Base-by-base conservation (phyloP, 306 rosid species). In the Medicago arabica region DNA sequence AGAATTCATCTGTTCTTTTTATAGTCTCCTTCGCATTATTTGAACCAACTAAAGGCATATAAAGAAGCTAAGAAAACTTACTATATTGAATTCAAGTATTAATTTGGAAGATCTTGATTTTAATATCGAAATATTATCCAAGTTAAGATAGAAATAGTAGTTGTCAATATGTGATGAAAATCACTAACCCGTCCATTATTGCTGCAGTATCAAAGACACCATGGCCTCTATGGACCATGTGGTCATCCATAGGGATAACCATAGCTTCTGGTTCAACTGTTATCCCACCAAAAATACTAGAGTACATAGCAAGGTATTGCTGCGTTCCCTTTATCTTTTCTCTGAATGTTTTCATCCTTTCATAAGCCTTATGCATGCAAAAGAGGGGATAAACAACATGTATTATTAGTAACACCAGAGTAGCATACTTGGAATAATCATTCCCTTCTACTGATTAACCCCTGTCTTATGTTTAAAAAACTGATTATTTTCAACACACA, bases 161-260 rank as follows among this genome's bases (percentile, higher is more conserved):
- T 28, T 44, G 3, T 43, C 62, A 2, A 28, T 72, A 43, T 17
- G 65, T 36, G 19, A 77, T n/a, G 16, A 41, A 75, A 82, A 73
- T 72, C 46, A 89, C 96, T 82, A 60, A 89, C 98, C 98, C 98
- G 2, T 94, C 89, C 71, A 76, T 69, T 43, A 94, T 90, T 80
- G 96, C 90, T 36, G 97, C 98, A 16, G 98, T 94, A 64, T 94
- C 97, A 16, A 94, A 94, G 81, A 94, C 97, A 75, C 94, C 97
- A 25, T 94, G 98, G 61, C 98, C 98, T 58, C 98, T 83, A 21
- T 94, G 98, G 75, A 94, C 95, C 97, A 94, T 88, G 86, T 94
- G 98, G 73, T 94, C 98, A 78, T 91, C 98, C 83, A 91, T 78
- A 23, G 98, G 95, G 70, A 94, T 85, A 61, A 91, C 89, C 98